Conservation (phyloP, 257 asterid genomes). For the Jacaranda copaia region DNA sequence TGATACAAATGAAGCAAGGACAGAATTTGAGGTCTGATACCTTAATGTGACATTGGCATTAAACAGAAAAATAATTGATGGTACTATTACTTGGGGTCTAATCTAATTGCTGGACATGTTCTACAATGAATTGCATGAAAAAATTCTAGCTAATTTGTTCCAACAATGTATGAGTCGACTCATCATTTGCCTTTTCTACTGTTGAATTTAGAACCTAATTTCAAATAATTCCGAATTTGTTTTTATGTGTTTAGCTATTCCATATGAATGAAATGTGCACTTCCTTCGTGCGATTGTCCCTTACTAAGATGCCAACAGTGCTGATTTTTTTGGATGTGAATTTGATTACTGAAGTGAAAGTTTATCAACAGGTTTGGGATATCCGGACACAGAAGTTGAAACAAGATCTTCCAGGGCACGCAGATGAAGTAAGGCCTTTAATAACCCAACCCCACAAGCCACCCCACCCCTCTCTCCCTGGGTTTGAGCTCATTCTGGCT, state of each 20-base stretch:
- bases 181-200: neutral
- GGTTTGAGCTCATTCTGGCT: neutral
- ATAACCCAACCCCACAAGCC: too few relatives aligned
- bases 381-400: slow-evolving; percentile 84
- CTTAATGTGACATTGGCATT: neutral
- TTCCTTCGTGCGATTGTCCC: neutral
- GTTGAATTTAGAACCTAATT: neutral
- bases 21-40: neutral
- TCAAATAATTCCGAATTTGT: neutral
- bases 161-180: neutral
- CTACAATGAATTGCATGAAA: neutral
- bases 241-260: slow-evolving; percentile 8
- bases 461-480: neutral
- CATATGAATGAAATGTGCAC: neutral
- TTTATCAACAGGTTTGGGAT: slow-evolving; percentile 84
- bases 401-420: slow-evolving; percentile 98
- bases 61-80: neutral
- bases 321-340: neutral
- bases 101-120: neutral
- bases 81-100: neutral
- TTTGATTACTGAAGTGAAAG: slow-evolving; percentile 28
- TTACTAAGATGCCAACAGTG: neutral
- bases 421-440: slow-evolving; percentile 75
- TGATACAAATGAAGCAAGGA: neutral
- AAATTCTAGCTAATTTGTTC: neutral